These are phyloP conservation scores for Boletus semigastroideus DNA, from an alignment of 1,284 basidiomycete species.

Conservation along the genomic window DNA sequence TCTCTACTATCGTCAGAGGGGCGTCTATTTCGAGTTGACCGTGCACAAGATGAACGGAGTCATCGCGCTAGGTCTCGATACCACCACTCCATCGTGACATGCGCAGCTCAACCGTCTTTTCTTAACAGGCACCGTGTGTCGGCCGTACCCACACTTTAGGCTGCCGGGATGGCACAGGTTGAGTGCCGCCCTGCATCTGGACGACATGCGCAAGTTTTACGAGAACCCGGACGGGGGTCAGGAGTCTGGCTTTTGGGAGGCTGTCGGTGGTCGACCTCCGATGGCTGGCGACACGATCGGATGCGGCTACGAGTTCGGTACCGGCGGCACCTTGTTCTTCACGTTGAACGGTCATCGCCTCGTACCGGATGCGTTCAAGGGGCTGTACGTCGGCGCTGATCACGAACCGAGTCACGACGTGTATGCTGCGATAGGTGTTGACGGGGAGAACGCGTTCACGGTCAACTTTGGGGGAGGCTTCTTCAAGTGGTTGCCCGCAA, in stretches of 20 bases:
- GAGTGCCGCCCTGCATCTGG: conserved; percentile 64
- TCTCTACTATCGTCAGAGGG: conserved; percentile 53
- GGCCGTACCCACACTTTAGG: conserved; percentile 62
- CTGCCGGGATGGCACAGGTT: conserved; percentile 73
- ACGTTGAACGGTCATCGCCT: conserved; percentile 64
- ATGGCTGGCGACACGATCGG: conserved; percentile 54
- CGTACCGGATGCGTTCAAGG: conserved; percentile 51
- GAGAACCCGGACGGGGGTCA: conserved; percentile 64
- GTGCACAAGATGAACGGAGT: conserved; percentile 55
- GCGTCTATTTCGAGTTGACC: conserved; percentile 63
- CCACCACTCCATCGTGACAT: not conserved
- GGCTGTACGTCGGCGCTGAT: conserved; percentile 48
- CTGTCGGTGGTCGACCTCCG: conserved; percentile 7
- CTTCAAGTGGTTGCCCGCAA: conserved; percentile 62
- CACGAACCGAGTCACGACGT: conserved; percentile 45
- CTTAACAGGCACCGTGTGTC: conserved; percentile 56
- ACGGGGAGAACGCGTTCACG: conserved; percentile 52
- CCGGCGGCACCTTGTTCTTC: conserved; percentile 54
- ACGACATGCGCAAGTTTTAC: conserved; percentile 71
- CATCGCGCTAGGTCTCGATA: conserved; percentile 53
- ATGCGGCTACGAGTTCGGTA: conserved; percentile 59
- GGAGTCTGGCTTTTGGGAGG: conserved; percentile 43
- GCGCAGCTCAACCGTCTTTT: not conserved
- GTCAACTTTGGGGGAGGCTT: conserved; percentile 63
- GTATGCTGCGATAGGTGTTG: conserved; percentile 63